phyloP scores from a whole-genome alignment of 768 basidiomycete genomes.

The Coprinopsis cinerea region DNA sequence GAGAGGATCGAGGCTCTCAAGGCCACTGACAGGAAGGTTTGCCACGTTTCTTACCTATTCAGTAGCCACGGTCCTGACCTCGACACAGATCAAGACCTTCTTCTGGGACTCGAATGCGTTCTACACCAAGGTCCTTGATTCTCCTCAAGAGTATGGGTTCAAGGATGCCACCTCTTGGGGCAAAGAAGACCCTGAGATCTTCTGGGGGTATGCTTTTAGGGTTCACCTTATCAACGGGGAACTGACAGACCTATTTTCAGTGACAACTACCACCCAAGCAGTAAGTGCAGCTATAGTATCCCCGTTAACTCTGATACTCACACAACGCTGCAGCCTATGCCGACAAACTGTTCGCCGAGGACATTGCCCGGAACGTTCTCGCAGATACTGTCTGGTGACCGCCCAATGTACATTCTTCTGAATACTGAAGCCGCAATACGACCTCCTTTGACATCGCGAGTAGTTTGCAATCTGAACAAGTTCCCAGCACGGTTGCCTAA shows the following conservation, averaged over 20 bases:
- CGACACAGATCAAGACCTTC: slow-evolving; percentile 38
- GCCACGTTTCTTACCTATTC: slow-evolving; percentile 11
- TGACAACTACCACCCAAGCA: slow-evolving; percentile 49
- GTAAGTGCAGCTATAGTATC: slow-evolving; percentile 24
- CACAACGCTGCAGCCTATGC: slow-evolving; percentile 27
- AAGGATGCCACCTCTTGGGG: slow-evolving; percentile 46
- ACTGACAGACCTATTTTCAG: slow-evolving; percentile 21
- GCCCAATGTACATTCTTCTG: not conserved
- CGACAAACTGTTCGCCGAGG: slow-evolving; percentile 31
- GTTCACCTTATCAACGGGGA: not conserved
- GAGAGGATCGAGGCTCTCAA: slow-evolving; percentile 36
- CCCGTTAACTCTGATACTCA: slow-evolving; percentile 1
- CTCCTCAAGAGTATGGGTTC: slow-evolving; percentile 48
- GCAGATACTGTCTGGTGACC: slow-evolving; percentile 1
- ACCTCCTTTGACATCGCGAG: not conserved
- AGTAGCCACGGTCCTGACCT: not conserved
- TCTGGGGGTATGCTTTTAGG: slow-evolving; percentile 44
- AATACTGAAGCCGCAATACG: not conserved
- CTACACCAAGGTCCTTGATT: slow-evolving; percentile 44
- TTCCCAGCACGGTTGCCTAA: not conserved
- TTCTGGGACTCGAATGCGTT: slow-evolving; percentile 45
- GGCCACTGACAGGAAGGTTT: slow-evolving; percentile 39
- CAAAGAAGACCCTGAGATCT: slow-evolving; percentile 32
- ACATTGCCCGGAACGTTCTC: slow-evolving; percentile 1
- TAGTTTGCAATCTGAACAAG: not conserved